Evolutionary conservation across 768 basidiomycete genomes (phyloP).

Genomic region (Crucibulum laeve): DNA sequence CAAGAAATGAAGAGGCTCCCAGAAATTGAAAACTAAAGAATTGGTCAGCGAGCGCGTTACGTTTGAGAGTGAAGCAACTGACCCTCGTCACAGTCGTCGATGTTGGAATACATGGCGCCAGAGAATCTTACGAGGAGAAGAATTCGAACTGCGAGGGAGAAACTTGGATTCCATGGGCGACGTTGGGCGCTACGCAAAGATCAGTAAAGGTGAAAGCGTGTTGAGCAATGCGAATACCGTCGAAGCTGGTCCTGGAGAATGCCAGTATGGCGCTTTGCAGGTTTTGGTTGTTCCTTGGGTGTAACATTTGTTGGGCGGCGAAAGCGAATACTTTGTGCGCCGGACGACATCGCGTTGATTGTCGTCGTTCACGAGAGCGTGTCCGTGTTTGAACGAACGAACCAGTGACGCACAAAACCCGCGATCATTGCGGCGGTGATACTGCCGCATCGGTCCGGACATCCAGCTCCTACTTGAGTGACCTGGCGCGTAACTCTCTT

Average conservation of each 20-base stretch:
- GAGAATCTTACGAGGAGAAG: constrained; percentile 75
- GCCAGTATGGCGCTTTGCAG: constrained; percentile 50
- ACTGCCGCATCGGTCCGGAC: too few species aligned
- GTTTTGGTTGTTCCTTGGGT: constrained; percentile 22
- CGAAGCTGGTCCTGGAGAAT: constrained; percentile 80
- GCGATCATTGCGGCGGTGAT: neutral
- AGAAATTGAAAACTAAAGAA: constrained; percentile 90
- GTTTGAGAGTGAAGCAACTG: constrained; percentile 1
- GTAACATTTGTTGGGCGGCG: constrained; percentile 33
- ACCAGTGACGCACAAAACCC: neutral
- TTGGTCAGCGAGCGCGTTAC: neutral
- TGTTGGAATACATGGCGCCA: constrained; percentile 92
- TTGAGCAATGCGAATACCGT: constrained; percentile 36
- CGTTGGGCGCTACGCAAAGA: constrained; percentile 48
- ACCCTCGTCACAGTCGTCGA: constrained; percentile 98
- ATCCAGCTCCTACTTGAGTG: too few species aligned
- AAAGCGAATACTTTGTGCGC: constrained; percentile 44
- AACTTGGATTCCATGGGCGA: constrained; percentile 82
- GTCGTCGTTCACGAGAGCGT: constrained; percentile 5
- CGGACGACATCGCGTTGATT: constrained; percentile 23
- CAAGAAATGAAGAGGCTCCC: constrained; percentile 96
- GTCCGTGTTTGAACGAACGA: neutral
- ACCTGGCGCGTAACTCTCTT: too few species aligned
- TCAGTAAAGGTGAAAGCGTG: constrained; percentile 6
- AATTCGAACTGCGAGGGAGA: constrained; percentile 80